Base-by-base conservation (phyloP, 257 asterid species). In the Solanum chiquidenum region DNA sequence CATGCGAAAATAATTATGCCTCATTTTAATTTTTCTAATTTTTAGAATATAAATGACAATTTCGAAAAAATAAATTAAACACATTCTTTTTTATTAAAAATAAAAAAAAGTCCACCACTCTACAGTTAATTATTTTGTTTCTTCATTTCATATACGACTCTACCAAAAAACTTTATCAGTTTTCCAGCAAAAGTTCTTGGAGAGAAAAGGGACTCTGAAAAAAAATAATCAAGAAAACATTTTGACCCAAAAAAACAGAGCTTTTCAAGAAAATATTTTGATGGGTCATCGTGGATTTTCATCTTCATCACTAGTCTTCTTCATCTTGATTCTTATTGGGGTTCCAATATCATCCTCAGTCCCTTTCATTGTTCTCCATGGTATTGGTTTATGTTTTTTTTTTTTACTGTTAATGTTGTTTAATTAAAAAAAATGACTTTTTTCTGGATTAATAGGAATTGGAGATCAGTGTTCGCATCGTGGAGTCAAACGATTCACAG, bases 341-440 rank as follows among this genome's bases (percentile, higher is more conserved):
- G 79, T 90, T 80, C 94, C 90, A 44, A 66, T 86, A 52, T 92
- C 96, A 3, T 85, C 91, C 12, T 93, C 98, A 23, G 7, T 92
- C 34, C 98, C 99, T 52, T 96, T 96, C 92, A 94, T 96, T 38
- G 98, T 96, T 38, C 95, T 96, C 83, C 99, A 95, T 93, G 99
- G 99, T 96, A 93, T 44, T 86, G 12, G 52, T 68, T 71, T 27
- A 25, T 84, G 5, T 72, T 23, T 84, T n/a, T 83, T n/a, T 60
- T 49, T 40, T 52, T 86, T 37, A n/a, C 11, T 13, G 25, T 52
- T 79, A 9, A 4, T 49, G 40, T 72, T 11, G 27, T 25, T 31
- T 58, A 9, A 31, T 62, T 5, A 21, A 29, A 49, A 49, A 42
- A 46, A 25, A 52, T 86, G 38, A 6, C 7, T 2, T 44, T 75